Conservation (phyloP, 805 yeast species). For the Lachancea cidri region DNA sequence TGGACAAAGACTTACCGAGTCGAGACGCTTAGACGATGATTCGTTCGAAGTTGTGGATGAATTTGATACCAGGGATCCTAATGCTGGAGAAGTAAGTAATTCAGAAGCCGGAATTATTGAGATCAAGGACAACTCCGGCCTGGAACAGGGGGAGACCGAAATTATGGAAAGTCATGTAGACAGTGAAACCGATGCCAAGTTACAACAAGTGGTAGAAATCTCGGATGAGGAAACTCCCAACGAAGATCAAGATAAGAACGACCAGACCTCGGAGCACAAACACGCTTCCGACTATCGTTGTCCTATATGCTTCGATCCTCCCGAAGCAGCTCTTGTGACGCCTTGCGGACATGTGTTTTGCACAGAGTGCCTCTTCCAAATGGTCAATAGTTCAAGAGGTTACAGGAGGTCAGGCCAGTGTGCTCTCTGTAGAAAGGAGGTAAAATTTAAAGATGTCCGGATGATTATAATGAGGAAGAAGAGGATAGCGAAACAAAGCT, state of each 20-base stretch:
- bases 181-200: constrained; percentile 21
- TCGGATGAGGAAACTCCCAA: constrained; percentile 29
- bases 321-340: constrained; percentile 42
- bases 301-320: constrained; percentile 53
- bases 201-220: constrained; percentile 37
- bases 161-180: no score
- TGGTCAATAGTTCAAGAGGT: constrained; percentile 43
- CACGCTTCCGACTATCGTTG: constrained; percentile 39
- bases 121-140: no score
- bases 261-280: constrained; percentile 21
- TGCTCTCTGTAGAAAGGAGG: constrained; percentile 39
- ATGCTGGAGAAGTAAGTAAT: no score
- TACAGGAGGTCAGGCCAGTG: constrained; percentile 36
- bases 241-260: constrained; percentile 1
- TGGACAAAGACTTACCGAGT: neutral
- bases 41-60: neutral
- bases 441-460: constrained; percentile 29
- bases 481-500: constrained; percentile 9
- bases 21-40: neutral
- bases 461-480: constrained; percentile 33
- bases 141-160: no score
- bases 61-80: no score
- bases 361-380: constrained; percentile 45
- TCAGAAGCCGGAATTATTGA: no score
- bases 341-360: constrained; percentile 59